Percentiles rank a stretch among this genome's conserved stretches.
Evolutionary conservation across 495 filamentous ascomycete species (phyloP).

Genomic region (Parmelia sp.): DNA sequence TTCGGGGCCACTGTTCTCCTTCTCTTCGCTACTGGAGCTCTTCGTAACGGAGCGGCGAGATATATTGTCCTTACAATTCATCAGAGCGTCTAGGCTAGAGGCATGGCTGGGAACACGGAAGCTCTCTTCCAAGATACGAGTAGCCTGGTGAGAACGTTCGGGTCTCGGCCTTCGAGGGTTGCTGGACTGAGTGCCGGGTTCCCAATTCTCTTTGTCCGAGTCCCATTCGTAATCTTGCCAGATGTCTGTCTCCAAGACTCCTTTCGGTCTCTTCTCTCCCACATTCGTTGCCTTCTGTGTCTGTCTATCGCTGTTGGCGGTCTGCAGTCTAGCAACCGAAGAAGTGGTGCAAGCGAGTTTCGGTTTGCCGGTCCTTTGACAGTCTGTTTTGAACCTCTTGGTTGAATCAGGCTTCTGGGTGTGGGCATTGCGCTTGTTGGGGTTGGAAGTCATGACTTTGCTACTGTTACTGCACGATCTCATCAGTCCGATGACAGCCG

Average conservation of each 20-base stretch:
- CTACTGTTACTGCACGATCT: constrained; percentile 56
- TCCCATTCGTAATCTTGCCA: constrained; percentile 50
- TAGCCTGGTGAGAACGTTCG: background rate
- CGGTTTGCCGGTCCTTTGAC: constrained; percentile 50
- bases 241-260: constrained; percentile 29
- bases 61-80: constrained; percentile 8
- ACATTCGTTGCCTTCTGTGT: constrained; percentile 10
- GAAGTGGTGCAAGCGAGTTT: constrained; percentile 59
- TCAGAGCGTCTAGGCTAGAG: constrained; percentile 17
- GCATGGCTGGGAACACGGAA: constrained; percentile 28
- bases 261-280: constrained; percentile 24
- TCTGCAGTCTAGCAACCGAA: constrained; percentile 63
- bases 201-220: constrained; percentile 94
- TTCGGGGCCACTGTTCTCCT: constrained; percentile 35
- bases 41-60: constrained; percentile 1
- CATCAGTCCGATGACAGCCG: constrained; percentile 62
- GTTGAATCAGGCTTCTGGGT: constrained; percentile 44
- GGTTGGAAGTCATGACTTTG: constrained; percentile 40
- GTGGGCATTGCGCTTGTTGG: constrained; percentile 58
- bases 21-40: constrained; percentile 21
- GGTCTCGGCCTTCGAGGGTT: constrained; percentile 29
- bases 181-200: constrained; percentile 46
- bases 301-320: constrained; percentile 23
- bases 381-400: constrained; percentile 39
- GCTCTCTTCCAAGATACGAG: constrained; percentile 41